Base-by-base conservation (phyloP, 2,329 filamentous ascomycete species). In the Trichoderma sp. region DNA sequence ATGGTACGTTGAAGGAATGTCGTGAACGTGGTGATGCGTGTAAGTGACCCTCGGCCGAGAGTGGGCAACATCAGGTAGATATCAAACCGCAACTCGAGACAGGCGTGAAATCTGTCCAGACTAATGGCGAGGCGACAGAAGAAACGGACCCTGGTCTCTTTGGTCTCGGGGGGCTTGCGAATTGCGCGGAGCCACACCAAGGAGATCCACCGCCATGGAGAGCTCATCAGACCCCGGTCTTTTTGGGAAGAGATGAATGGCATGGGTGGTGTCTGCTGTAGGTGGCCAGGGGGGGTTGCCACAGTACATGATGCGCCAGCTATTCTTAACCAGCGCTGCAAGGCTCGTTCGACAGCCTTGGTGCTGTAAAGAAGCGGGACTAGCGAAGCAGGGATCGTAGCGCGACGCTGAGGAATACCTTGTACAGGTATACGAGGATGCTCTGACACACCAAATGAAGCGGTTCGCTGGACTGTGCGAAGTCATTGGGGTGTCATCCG, bases 381-480 rank as follows among this genome's bases (percentile, higher is more conserved):
- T 72, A 72, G 66, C 64, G 60, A 68, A 30, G 67, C 74, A 75
- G 70, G 74, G 74, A 74, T 75, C 70, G 59, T 70, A 69, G 66
- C 69, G 76, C 76, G 78, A 79, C 76, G 79, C 78, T 76, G 78
- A 74, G 78, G 77, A 81, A 82, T 80, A 81, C 34, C 34, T 39
- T 39, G 34, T 81, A 80, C 80, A 78, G 80, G 76, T 71, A 75
- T 51, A 74, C 77, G 78, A 77, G 79, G 77, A 77, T 78, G 74
- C 77, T 81, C 80, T 82, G 79, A 82, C 80, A 81, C 80, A 81
- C 76, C 74, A 78, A 76, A 77, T 78, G 76, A 79, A 78, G 47
- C 41, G 62, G 75, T 78, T 77, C 76, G 70, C 71, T 74, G 70
- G 34, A 39, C 34, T 39, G 34, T 39, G 34, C 34, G 34, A 39